A percentile compares a stretch with the other conserved stretches of the same genome.
phyloP scores from a whole-genome alignment of 2,329 filamentous ascomycete species.

The Bisporella sp. region DNA sequence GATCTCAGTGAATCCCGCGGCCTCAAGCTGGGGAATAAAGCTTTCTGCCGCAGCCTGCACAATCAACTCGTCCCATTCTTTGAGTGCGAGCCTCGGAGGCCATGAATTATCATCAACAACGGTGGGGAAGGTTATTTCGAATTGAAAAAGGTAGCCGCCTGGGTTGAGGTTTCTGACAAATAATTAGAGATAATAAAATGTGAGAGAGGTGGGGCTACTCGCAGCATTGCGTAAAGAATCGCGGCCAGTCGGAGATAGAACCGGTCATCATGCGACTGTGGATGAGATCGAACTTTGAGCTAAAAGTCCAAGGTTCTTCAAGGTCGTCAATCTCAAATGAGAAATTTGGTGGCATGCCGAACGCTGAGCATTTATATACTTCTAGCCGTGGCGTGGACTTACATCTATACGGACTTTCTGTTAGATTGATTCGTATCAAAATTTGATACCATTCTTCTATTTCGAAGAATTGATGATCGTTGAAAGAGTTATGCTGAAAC shows the following conservation, averaged over 20 bases:
- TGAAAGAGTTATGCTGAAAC: too few species aligned
- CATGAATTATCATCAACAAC: conserved; percentile 40
- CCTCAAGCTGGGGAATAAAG: conserved; percentile 15
- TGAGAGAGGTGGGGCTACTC: neutral
- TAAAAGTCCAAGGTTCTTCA: conserved; percentile 37
- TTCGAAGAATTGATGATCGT: too few species aligned
- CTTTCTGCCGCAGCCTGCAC: conserved; percentile 6
- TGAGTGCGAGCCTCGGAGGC: conserved; percentile 12
- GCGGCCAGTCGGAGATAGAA: conserved; percentile 47
- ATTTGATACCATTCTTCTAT: too few species aligned
- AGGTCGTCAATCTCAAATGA: conserved; percentile 27
- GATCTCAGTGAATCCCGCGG: conserved; percentile 25
- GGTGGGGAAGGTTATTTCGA: conserved; percentile 12
- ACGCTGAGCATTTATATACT: too few species aligned
- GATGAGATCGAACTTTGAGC: conserved; percentile 48
- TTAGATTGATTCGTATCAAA: too few species aligned
- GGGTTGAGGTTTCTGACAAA: conserved; percentile 3
- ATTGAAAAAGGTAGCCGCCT: conserved; percentile 17
- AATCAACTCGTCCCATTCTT: conserved; percentile 10
- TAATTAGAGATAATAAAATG: too few species aligned
- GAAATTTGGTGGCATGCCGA: conserved; percentile 29
- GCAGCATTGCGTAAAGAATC: conserved; percentile 10
- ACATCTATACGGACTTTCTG: too few species aligned
- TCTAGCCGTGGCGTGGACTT: too few species aligned
- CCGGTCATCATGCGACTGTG: conserved; percentile 49